Evolutionary conservation across 2,329 filamentous ascomycete genomes (phyloP).

Genomic region (Venturia asperata): DNA sequence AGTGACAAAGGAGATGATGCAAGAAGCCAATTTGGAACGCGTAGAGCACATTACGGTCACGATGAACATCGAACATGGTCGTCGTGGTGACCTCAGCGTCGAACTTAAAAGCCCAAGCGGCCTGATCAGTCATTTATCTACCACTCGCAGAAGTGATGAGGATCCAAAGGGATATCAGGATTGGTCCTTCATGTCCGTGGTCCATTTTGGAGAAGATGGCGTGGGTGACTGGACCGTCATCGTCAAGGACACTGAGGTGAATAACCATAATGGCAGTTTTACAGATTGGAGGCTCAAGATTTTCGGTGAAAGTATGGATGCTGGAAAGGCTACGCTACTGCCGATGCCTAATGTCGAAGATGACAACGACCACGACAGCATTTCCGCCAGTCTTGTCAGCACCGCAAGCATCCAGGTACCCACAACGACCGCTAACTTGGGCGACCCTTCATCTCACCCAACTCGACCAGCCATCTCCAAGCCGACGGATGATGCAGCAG

Average conservation of each 20-base stretch:
- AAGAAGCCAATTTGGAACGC: slow-evolving; percentile 72
- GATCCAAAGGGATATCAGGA: slow-evolving; percentile 68
- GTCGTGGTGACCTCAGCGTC: slow-evolving; percentile 85
- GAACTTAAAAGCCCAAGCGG: slow-evolving; percentile 81
- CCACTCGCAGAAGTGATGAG: slow-evolving; percentile 62
- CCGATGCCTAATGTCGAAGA: slow-evolving; percentile 79
- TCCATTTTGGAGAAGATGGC: slow-evolving; percentile 88
- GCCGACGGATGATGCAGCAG: slow-evolving; percentile 34
- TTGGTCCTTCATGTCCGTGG: slow-evolving; percentile 99
- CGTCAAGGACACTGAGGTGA: slow-evolving; percentile 75
- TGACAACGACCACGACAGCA: slow-evolving; percentile 70
- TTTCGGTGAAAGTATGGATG: slow-evolving; percentile 83
- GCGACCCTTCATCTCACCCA: slow-evolving; percentile 41
- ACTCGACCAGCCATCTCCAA: slow-evolving; percentile 54
- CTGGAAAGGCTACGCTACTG: slow-evolving; percentile 61
- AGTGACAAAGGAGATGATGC: slow-evolving; percentile 73
- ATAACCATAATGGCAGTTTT: slow-evolving; percentile 70
- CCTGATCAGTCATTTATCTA: slow-evolving; percentile 76
- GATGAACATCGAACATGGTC: slow-evolving; percentile 87
- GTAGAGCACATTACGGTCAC: slow-evolving; percentile 94
- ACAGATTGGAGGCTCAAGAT: slow-evolving; percentile 89
- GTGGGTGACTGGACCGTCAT: slow-evolving; percentile 86
- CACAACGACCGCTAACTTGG: slow-evolving; percentile 40
- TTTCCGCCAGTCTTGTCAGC: slow-evolving; percentile 48
- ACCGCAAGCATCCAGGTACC: slow-evolving; percentile 51